These are phyloP conservation scores for Fusarium sp. DNA, from an alignment of 2,329 filamentous ascomycete species.

Conservation along the genomic window DNA sequence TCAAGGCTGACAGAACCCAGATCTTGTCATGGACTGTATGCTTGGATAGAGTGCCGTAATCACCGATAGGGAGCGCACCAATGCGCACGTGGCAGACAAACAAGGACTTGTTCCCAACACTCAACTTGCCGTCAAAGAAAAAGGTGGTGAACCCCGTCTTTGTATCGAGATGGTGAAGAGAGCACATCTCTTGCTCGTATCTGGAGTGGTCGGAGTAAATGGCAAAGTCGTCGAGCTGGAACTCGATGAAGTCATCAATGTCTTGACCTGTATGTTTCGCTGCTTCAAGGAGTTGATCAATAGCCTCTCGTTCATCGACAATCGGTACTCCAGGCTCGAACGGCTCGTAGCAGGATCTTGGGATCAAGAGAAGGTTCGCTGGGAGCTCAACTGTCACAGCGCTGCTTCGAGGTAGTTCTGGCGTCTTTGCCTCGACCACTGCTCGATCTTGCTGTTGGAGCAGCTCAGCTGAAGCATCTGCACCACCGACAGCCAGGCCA, in stretches of 20 bases:
- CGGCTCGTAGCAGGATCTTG: slow-evolving; percentile 46
- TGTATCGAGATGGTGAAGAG: slow-evolving; percentile 62
- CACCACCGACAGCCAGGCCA: background rate
- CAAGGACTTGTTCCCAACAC: slow-evolving; percentile 50
- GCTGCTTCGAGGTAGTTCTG: background rate
- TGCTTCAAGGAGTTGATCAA: slow-evolving; percentile 13
- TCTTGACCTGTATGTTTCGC: slow-evolving; percentile 23
- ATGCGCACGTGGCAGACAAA: slow-evolving; percentile 69
- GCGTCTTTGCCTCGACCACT: background rate
- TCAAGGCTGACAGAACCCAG: slow-evolving; percentile 68
- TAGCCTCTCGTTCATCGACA: slow-evolving; percentile 37
- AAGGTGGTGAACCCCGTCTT: slow-evolving; percentile 49
- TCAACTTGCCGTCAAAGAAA: slow-evolving; percentile 69
- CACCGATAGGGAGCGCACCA: slow-evolving; percentile 68
- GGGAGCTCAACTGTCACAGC: slow-evolving; percentile 43
- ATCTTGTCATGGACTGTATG: slow-evolving; percentile 62
- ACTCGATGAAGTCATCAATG: slow-evolving; percentile 53
- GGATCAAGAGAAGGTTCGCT: slow-evolving; percentile 41
- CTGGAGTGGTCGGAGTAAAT: slow-evolving; percentile 58
- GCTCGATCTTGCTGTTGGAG: slow-evolving; percentile 5
- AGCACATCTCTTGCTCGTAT: slow-evolving; percentile 60
- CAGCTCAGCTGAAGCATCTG: slow-evolving; percentile 7
- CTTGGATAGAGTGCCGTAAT: slow-evolving; percentile 62
- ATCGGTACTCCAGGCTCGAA: slow-evolving; percentile 43
- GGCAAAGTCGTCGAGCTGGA: slow-evolving; percentile 65